Conservation (phyloP, 2,329 filamentous ascomycete genomes). For the Beauveria caledonica region DNA sequence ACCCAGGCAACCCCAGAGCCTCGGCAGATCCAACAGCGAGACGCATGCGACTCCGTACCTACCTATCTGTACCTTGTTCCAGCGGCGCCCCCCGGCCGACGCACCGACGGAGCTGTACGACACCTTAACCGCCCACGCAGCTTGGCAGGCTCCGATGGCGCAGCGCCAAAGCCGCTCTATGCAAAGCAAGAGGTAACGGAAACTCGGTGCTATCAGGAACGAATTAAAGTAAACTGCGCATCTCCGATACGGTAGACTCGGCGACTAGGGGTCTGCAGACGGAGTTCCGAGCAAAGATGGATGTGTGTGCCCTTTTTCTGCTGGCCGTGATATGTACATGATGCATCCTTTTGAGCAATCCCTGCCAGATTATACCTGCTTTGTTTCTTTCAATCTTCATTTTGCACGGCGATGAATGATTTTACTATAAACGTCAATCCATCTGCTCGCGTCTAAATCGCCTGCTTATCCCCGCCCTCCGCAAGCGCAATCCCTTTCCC, state of each 20-base stretch:
- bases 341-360: too few relatives aligned
- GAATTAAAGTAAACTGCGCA: background rate
- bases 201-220: background rate
- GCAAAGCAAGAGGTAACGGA: conserved; percentile 1
- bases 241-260: background rate
- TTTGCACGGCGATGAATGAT: background rate
- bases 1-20: background rate
- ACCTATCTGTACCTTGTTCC: background rate
- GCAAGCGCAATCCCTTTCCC: conserved; percentile 3
- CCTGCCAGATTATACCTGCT: too few relatives aligned
- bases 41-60: background rate
- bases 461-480: background rate
- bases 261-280: background rate
- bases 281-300: background rate
- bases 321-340: too few relatives aligned
- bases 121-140: background rate
- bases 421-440: background rate
- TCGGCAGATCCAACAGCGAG: conserved; percentile 1
- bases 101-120: conserved; percentile 6
- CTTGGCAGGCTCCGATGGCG: conserved; percentile 2
- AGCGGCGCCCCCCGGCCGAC: conserved; percentile 10
- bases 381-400: too few relatives aligned
- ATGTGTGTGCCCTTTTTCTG: too few relatives aligned
- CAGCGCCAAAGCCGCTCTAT: background rate
- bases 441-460: background rate